Conservation (phyloP, 495 filamentous ascomycete species). For the Opeltia flavorubescens region DNA sequence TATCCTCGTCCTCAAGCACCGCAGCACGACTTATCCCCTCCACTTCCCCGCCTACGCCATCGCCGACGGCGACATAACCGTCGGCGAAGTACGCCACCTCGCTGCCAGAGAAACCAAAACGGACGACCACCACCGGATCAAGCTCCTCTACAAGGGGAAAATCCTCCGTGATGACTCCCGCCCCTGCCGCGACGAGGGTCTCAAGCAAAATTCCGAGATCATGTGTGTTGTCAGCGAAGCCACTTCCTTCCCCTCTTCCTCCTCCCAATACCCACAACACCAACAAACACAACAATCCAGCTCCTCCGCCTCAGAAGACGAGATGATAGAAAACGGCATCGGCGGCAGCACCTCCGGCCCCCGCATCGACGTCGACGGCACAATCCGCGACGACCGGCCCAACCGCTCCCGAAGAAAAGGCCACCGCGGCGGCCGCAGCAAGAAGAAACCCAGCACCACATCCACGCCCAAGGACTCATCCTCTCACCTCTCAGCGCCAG, state of each 20-base stretch:
- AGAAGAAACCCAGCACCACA: slow-evolving; percentile 16
- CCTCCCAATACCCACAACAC: slow-evolving; percentile 29
- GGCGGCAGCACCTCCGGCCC: slow-evolving; percentile 16
- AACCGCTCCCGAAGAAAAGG: slow-evolving; percentile 11
- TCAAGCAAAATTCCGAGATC: slow-evolving; percentile 70
- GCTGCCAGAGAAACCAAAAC: slow-evolving; percentile 50
- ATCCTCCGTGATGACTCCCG: slow-evolving; percentile 50
- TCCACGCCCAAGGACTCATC: slow-evolving; percentile 8
- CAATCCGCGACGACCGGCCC: slow-evolving; percentile 9
- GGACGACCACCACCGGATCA: slow-evolving; percentile 45
- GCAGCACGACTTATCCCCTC: slow-evolving; percentile 54
- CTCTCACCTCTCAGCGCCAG: slow-evolving; percentile 17
- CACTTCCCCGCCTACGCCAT: slow-evolving; percentile 76
- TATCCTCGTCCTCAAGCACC: slow-evolving; percentile 60
- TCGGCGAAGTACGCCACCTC: slow-evolving; percentile 50
- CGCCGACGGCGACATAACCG: slow-evolving; percentile 55
- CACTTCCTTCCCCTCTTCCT: slow-evolving; percentile 5
- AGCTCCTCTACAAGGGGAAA: slow-evolving; percentile 72
- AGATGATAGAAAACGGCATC: slow-evolving; percentile 29
- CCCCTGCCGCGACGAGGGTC: slow-evolving; percentile 57
- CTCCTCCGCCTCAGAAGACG: slow-evolving; percentile 32
- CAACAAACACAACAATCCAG: slow-evolving; percentile 38
- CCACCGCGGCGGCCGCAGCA: slow-evolving; percentile 19
- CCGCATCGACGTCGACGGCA: slow-evolving; percentile 16
- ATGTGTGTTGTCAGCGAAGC: slow-evolving; percentile 36